Evolutionary conservation across 2,329 filamentous ascomycete genomes (phyloP).

Genomic region (Colletotrichum sp.): DNA sequence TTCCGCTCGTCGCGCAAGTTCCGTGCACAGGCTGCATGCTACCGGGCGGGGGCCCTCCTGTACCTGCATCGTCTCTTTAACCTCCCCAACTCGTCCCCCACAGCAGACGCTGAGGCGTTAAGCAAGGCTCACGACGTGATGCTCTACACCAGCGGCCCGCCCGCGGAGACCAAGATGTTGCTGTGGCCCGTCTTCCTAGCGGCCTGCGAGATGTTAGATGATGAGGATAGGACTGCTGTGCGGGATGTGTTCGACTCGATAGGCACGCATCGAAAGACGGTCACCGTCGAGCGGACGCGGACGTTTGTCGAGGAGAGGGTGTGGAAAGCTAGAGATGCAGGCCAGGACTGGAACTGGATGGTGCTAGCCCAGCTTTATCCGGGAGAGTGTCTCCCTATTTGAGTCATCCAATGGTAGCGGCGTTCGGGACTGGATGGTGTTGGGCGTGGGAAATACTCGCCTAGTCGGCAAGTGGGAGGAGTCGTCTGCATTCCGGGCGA

Average conservation of each 20-base stretch:
- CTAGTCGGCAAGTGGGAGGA: background rate
- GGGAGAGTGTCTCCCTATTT: constrained; percentile 34
- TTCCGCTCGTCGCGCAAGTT: constrained; percentile 29
- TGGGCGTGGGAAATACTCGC: background rate
- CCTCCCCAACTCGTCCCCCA: constrained; percentile 23
- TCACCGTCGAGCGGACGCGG: constrained; percentile 28
- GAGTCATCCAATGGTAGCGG: background rate
- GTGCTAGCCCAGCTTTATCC: constrained; percentile 27
- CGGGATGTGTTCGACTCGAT: constrained; percentile 29
- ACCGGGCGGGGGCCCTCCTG: constrained; percentile 28
- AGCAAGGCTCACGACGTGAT: constrained; percentile 32
- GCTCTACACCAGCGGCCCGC: constrained; percentile 24
- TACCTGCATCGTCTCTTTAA: constrained; percentile 31
- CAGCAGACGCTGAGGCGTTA: constrained; percentile 27
- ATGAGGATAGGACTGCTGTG: constrained; percentile 26
- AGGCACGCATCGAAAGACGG: constrained; percentile 27
- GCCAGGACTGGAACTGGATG: constrained; percentile 34
- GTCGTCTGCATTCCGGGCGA: background rate
- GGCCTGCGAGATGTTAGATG: constrained; percentile 28
- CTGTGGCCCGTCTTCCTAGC: constrained; percentile 34
- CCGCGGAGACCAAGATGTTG: constrained; percentile 30
- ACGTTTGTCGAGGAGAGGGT: constrained; percentile 30
- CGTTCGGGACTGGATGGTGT: background rate
- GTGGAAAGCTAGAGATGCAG: constrained; percentile 30
- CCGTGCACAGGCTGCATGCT: constrained; percentile 31